Evolutionary conservation across 164 flowering plant species (phyloP), one percentile per base, ranked within the genome.

Genomic region (Sextonia rubra): DNA sequence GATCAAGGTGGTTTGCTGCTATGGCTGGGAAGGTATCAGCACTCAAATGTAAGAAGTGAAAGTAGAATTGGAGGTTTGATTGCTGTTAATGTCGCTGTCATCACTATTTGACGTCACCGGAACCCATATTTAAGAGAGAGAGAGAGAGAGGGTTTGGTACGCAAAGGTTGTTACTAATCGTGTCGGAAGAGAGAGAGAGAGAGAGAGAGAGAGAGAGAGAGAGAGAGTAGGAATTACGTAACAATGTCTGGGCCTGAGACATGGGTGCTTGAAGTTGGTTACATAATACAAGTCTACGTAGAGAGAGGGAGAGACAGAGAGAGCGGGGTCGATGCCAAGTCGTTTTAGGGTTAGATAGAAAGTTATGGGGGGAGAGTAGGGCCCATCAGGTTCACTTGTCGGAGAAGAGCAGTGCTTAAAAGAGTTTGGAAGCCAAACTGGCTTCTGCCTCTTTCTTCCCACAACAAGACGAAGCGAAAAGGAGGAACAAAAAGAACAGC

Each of bases 291-390:
- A 64, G 66, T 78, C 69, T 83, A 86, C 86, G 83, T 84, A 23
- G 64, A 25, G 64, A 61, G 14, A 58, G 61, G 23, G 61, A 61
- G 64, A 61, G 64, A 25, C 15, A 64, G 44, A 64, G 66, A 64
- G 37, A 64, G 47, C 12, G 67, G 24, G 44, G 17, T 29, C 75
- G 91, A 86, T 88, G 83, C 61, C 69, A 86, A 8, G 91, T 89
- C 91, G 75, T 80, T 89, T 85, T 86, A 80, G 80, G 83, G 96
- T 91, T 91, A 88, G 96, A 91, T 91, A 82, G 80, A 77, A 75
- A 77, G 66, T 44, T 78, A 81, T 77, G 81, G 47, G 79, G 80
- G 71, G 18, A 18, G 47, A 14, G 14, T 69, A 74, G 82, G 71
- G 44, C 85, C 86, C 81, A 75, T 75, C n/a, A n/a, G 56, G 79